Base-by-base conservation (phyloP, 345 rosid genomes). In the Lagerstroemia speciosa region DNA sequence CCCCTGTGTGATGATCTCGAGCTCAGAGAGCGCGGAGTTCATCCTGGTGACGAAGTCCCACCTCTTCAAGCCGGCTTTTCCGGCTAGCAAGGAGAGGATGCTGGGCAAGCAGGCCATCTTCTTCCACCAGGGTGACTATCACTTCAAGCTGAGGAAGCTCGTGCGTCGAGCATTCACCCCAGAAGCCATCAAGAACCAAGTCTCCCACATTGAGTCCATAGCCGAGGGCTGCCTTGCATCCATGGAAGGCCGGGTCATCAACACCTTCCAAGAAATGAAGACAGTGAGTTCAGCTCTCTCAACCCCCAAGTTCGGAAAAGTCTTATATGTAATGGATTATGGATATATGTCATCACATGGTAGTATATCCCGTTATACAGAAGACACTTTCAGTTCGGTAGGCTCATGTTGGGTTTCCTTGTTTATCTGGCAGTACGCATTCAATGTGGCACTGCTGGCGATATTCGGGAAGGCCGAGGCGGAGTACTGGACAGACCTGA, bases 41-140 rank as follows among this genome's bases (percentile, higher is more conserved):
- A 96, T 92, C 17, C 88, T 89, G 0, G 86, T 76, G 5, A 92
- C 91, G 1, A 82, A 72, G 64, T 75, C 94, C 29, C 79, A 88
- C 72, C 88, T 92, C 60, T 92, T 92, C 79, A 89, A 92, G 75
- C 98, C 98, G 5, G 88, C 94, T 63, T 92, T 86, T 62, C 98
- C 96, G 0, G 91, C 89, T 3, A 89, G 94, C 65, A 92, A 92
- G 78, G 98, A 92, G 81, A 85, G 88, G 83, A 86, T 89, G 90
- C 27, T 92, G 0, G 98, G 98, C 24, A 85, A 80, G 71, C 85
- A 88, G 75, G 96, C 94, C 53, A 83, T 92, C 69, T 92, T 92
- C 77, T 92, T 92, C 71, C 90, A 83, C 76, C 94, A 86, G 70
- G 98, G 98, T 60, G 85, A 87, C 16, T 92, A 89, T 69, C 98